phyloP scores from a whole-genome alignment of 352 stramenopile genomes.

The Globisporangium camurandrum region DNA sequence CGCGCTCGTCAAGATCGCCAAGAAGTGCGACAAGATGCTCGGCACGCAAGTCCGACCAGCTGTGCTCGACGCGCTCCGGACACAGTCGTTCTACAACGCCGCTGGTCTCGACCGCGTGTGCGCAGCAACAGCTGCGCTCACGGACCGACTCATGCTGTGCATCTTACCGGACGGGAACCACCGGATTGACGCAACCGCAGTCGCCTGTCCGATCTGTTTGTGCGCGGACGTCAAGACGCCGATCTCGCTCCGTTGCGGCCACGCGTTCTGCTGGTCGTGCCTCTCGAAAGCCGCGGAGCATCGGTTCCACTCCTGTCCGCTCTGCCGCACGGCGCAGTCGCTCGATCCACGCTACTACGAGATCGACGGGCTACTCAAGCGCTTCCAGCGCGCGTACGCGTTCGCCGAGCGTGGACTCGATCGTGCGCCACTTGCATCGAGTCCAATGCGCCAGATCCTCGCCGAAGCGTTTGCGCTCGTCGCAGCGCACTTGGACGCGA shows the following conservation, averaged over 20 bases:
- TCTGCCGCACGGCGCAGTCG: constrained; percentile 64
- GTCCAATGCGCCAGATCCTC: constrained; percentile 65
- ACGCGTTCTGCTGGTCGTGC: constrained; percentile 82
- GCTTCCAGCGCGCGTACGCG: constrained; percentile 62
- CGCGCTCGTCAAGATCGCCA: constrained; percentile 74
- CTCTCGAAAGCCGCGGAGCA: constrained; percentile 63
- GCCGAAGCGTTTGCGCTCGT: constrained; percentile 51
- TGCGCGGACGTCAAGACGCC: constrained; percentile 50
- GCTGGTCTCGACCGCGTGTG: constrained; percentile 49
- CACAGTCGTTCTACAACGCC: constrained; percentile 60
- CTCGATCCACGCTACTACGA: constrained; percentile 77
- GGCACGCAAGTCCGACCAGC: constrained; percentile 18
- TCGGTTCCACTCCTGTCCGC: constrained; percentile 62
- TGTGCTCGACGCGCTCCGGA: constrained; percentile 47
- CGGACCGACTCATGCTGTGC: constrained; percentile 63
- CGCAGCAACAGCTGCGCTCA: constrained; percentile 32
- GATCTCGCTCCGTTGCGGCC: constrained; percentile 60
- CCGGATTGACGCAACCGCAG: constrained; percentile 26
- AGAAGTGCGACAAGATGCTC: constrained; percentile 73
- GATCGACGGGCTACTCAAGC: constrained; percentile 70
- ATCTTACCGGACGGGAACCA: constrained; percentile 66
- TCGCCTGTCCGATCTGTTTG: constrained; percentile 69
- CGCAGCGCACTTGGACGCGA: constrained; percentile 34
- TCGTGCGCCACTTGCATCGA: constrained; percentile 37
- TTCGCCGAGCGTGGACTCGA: constrained; percentile 52